phyloP scores from a whole-genome alignment of 441 rosid species.

The Melastoma candidum region DNA sequence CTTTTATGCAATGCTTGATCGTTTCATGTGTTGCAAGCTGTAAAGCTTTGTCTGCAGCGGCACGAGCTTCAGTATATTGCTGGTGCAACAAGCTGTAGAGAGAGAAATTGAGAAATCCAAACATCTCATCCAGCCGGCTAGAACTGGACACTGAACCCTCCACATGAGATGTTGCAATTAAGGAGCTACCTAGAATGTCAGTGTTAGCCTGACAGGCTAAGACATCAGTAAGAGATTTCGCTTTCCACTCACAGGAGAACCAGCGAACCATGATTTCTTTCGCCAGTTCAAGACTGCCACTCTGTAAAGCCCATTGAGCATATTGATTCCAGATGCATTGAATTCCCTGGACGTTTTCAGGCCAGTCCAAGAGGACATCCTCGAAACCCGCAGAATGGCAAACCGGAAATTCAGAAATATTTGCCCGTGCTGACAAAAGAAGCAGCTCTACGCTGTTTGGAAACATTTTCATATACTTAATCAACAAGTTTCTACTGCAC shows the following conservation, averaged over 20 bases:
- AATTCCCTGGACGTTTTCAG: slow-evolving; percentile 52
- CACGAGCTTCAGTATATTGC: slow-evolving; percentile 35
- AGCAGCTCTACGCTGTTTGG: slow-evolving; percentile 67
- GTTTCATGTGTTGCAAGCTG: slow-evolving; percentile 36
- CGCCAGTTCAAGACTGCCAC: slow-evolving; percentile 37
- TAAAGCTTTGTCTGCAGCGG: slow-evolving; percentile 52
- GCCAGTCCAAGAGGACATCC: slow-evolving; percentile 59
- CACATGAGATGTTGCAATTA: slow-evolving; percentile 24
- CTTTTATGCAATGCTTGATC: slow-evolving; percentile 54
- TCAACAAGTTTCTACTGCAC: slow-evolving; percentile 36
- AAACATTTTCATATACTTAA: slow-evolving; percentile 40
- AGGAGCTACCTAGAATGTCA: slow-evolving; percentile 15
- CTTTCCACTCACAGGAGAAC: slow-evolving; percentile 46
- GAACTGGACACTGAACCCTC: slow-evolving; percentile 18
- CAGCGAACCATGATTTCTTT: slow-evolving; percentile 57
- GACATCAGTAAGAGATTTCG: slow-evolving; percentile 19
- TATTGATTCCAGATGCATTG: slow-evolving; percentile 94
- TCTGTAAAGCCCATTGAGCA: slow-evolving; percentile 53
- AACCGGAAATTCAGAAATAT: slow-evolving; percentile 25
- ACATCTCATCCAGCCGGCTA: slow-evolving; percentile 45
- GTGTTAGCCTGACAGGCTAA: slow-evolving; percentile 15
- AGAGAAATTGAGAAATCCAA: slow-evolving; percentile 71
- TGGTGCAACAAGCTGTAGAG: slow-evolving; percentile 51
- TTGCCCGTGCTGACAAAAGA: slow-evolving; percentile 47
- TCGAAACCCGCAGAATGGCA: slow-evolving; percentile 43